Conservation (phyloP, 305 asterid genomes). For the Fraxinus ornus region DNA sequence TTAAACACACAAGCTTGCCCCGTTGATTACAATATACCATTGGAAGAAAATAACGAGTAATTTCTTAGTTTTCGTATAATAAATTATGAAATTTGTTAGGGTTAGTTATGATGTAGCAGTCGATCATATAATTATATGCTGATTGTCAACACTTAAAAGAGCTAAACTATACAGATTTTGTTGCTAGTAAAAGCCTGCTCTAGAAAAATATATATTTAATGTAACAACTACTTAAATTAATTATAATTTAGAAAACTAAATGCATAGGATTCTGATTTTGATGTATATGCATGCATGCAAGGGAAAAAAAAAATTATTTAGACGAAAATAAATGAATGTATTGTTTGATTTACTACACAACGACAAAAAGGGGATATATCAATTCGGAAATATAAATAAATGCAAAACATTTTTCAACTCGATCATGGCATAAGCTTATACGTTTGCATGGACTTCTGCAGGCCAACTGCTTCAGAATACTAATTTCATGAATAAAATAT, state of each 20-base stretch:
- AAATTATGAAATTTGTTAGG: background rate
- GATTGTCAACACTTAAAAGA: slow-evolving; percentile 24
- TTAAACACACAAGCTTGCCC: background rate
- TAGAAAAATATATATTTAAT: background rate
- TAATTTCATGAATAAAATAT: slow-evolving; percentile 4
- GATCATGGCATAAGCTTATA: slow-evolving; percentile 12
- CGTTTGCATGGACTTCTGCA: slow-evolving; percentile 25
- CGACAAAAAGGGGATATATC: background rate
- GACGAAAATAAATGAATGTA: too few species aligned
- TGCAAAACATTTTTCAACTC: background rate
- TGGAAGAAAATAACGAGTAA: background rate
- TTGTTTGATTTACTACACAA: background rate
- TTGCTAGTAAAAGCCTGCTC: background rate
- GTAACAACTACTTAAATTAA: background rate
- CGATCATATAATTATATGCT: background rate
- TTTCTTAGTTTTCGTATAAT: background rate
- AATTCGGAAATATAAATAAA: background rate
- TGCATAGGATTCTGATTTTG: background rate
- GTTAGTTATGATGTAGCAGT: background rate
- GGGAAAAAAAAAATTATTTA: background rate
- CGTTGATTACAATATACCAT: background rate
- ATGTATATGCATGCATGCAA: background rate
- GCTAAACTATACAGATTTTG: background rate
- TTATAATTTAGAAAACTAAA: background rate
- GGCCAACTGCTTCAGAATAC: slow-evolving; percentile 31